Base-by-base conservation (phyloP, 108 stramenopile genomes). In the Nitzschia palea region DNA sequence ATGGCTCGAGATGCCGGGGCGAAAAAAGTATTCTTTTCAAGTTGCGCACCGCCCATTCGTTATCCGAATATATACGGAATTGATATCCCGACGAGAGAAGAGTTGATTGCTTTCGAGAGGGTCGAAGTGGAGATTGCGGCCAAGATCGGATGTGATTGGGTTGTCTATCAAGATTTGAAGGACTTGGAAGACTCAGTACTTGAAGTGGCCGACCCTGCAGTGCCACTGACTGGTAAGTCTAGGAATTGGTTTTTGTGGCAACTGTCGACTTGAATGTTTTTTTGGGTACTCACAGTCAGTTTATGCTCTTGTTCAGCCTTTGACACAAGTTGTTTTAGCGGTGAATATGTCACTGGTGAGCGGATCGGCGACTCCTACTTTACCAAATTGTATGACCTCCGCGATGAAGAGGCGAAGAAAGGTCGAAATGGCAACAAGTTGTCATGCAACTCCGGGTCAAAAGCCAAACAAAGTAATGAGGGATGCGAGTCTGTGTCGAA, bases 1-100 rank as follows among this genome's bases (percentile, higher is more conserved):
- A 98, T 99, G 98, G 97, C 98, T 17, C 89, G 99, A 35, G 98
- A 98, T 44, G 99, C 99, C 0, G 99, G 99, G 12, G 99, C 99
- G 2, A 80, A 72, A 17, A 97, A 97, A 74, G 98, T 99, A 29
- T 97, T 83, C 80, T 90, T 99, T 64, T 86, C 79, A 42, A 92
- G 90, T 69, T 96, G 97, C 8, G 96, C 97, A 8, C 99, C 99
- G 15, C 90, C 97, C n/a, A 97, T 99, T 73, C 93, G 99, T 12
- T 97, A 96, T 73, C 95, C 98, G 14, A 98, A 98, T 71, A 96
- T 97, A 55, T 98, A 98, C 68, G 99, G 99, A 18, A 97, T 99
- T 62, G 98, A 99, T 77, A 98, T 99, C 77, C 97, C 98, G 28
- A 97, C 99, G 26, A 65, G 86, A 36, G 78, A 87, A 28, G 99